These are phyloP conservation scores for Sutorius australiensis DNA, from an alignment of 768 basidiomycete species.

Conservation along the genomic window DNA sequence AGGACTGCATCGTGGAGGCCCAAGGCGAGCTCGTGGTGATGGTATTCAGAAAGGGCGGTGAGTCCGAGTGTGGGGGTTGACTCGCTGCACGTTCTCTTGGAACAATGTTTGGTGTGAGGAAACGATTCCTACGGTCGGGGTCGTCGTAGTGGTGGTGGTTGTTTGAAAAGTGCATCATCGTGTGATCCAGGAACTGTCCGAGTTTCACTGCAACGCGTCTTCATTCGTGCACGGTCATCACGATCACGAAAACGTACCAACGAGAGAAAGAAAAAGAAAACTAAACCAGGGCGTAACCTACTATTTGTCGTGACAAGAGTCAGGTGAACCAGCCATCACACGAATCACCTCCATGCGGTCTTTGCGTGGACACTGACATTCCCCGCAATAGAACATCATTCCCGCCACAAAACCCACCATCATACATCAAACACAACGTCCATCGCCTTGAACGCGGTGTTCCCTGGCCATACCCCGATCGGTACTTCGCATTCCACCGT, in stretches of 20 bases:
- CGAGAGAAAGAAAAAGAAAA: not conserved
- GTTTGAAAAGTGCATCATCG: conserved; percentile 33
- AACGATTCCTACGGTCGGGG: conserved; percentile 59
- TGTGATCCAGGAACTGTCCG: conserved; percentile 18
- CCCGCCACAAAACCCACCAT: not conserved
- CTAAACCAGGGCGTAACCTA: not conserved
- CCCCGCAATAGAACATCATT: no score
- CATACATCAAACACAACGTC: conserved; percentile 77
- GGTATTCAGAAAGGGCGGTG: conserved; percentile 43
- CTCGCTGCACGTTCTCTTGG: conserved; percentile 62
- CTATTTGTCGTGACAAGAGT: conserved; percentile 7
- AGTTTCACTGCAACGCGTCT: not conserved
- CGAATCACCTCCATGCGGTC: conserved; percentile 4
- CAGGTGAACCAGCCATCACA: conserved; percentile 13
- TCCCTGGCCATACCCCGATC: conserved; percentile 83
- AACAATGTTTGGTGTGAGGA: conserved; percentile 36
- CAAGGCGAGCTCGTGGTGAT: conserved; percentile 37
- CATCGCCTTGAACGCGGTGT: conserved; percentile 78
- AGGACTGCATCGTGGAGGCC: conserved; percentile 41
- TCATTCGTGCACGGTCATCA: not conserved
- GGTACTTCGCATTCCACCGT: conserved; percentile 95
- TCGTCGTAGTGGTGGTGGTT: conserved; percentile 42
- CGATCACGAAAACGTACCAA: not conserved
- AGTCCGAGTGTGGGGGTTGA: conserved; percentile 59
- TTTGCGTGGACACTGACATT: not conserved